A percentile compares a stretch with the other conserved stretches of the same genome.
These are phyloP conservation scores for Talaromyces sp. DNA, from an alignment of 2,329 filamentous ascomycete genomes.

Conservation along the genomic window DNA sequence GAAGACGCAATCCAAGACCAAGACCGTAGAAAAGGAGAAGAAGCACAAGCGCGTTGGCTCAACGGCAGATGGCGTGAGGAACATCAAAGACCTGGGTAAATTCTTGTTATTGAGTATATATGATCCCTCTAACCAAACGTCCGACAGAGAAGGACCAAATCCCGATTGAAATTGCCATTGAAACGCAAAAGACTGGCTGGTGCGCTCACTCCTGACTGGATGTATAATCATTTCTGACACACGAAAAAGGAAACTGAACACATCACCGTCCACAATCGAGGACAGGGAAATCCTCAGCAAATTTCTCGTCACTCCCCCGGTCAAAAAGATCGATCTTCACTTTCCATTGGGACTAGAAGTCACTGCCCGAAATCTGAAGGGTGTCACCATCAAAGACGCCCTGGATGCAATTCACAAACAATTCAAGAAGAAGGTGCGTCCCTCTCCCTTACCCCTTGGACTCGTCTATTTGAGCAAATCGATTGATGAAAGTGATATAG, in stretches of 20 bases:
- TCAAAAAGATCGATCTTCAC: slow-evolving; percentile 92
- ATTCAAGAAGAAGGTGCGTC: slow-evolving; percentile 86
- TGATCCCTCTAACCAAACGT: background rate
- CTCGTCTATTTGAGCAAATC: too few relatives aligned
- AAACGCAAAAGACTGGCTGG: slow-evolving; percentile 87
- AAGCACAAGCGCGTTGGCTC: slow-evolving; percentile 71
- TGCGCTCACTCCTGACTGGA: slow-evolving; percentile 46
- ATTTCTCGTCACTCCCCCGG: slow-evolving; percentile 70
- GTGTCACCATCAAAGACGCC: slow-evolving; percentile 95
- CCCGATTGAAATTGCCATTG: slow-evolving; percentile 68
- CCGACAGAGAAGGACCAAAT: slow-evolving; percentile 66
- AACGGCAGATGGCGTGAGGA: slow-evolving; percentile 67
- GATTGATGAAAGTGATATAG: slow-evolving; percentile 43
- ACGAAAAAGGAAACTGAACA: slow-evolving; percentile 80
- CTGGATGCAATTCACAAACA: slow-evolving; percentile 93
- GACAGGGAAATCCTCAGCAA: slow-evolving; percentile 82
- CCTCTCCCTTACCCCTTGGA: background rate
- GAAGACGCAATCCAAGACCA: slow-evolving; percentile 45
- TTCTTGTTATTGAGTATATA: slow-evolving; percentile 15
- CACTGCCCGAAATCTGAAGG: slow-evolving; percentile 84
- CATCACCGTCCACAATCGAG: slow-evolving; percentile 70
- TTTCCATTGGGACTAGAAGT: slow-evolving; percentile 86
- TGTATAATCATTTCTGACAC: background rate
- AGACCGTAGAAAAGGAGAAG: slow-evolving; percentile 37
- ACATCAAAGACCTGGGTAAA: slow-evolving; percentile 82